Conservation (phyloP, 352 stramenopile species). For the Thalassiosira exigua region DNA sequence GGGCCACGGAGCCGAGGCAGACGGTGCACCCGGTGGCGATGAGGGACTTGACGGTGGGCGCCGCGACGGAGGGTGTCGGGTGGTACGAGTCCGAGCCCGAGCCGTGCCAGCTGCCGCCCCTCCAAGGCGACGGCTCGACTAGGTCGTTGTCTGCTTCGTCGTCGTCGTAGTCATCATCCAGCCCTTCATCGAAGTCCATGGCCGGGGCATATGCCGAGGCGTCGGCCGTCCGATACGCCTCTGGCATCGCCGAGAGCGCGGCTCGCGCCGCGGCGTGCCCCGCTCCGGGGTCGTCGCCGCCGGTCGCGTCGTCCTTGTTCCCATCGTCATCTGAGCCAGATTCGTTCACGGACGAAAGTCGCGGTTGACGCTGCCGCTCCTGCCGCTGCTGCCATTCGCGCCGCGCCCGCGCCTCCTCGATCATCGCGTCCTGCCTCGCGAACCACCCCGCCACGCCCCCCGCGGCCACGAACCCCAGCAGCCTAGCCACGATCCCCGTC, state of each 20-base stretch:
- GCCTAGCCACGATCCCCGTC: conserved; percentile 64
- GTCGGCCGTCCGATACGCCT: conserved; percentile 74
- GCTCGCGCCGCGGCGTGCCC: conserved; percentile 38
- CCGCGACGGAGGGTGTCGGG: too few species aligned
- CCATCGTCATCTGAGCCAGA: too few species aligned
- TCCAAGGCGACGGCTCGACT: background rate
- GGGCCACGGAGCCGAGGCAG: conserved; percentile 78
- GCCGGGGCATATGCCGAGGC: conserved; percentile 69
- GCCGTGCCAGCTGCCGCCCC: background rate
- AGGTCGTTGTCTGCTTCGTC: conserved; percentile 46
- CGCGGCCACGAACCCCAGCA: conserved; percentile 64
- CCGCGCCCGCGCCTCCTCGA: conserved; percentile 49
- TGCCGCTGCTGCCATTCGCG: conserved; percentile 6
- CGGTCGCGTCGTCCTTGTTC: conserved; percentile 3
- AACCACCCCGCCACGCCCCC: conserved; percentile 80
- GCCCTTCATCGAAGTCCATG: conserved; percentile 67
- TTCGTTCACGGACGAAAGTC: too few species aligned
- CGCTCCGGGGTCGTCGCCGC: conserved; percentile 15
- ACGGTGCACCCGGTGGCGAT: conserved; percentile 65
- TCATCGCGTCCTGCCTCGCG: conserved; percentile 60
- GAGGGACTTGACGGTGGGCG: conserved; percentile 72
- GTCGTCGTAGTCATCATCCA: conserved; percentile 78
- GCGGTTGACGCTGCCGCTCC: too few species aligned
- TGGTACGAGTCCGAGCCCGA: background rate
- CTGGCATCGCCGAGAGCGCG: conserved; percentile 57